Evolutionary conservation across 2,329 filamentous ascomycete species (phyloP).

Genomic region (Talaromyces amestolkiae): DNA sequence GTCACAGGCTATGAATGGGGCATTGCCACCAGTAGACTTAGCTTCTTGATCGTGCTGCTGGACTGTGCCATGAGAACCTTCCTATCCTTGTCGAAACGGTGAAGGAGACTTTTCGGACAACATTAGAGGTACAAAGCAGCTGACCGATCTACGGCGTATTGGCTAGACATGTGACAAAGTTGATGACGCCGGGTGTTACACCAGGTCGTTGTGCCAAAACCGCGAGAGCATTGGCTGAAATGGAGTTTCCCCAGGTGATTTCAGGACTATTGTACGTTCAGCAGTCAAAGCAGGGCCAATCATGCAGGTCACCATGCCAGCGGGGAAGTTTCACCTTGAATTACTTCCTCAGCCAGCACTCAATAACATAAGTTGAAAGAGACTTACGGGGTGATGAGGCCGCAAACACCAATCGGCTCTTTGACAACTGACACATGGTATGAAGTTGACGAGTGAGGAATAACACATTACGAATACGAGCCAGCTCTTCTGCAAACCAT

Average conservation of each 20-base stretch:
- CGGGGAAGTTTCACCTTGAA: slow-evolving; percentile 22
- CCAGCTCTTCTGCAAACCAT: slow-evolving; percentile 48
- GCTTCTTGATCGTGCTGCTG: slow-evolving; percentile 35
- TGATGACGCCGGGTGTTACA: slow-evolving; percentile 13
- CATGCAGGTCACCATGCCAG: slow-evolving; percentile 23
- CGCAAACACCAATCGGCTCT: slow-evolving; percentile 29
- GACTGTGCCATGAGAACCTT: slow-evolving; percentile 29
- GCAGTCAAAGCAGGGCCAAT: slow-evolving; percentile 29
- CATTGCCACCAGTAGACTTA: slow-evolving; percentile 44
- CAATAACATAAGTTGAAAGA: neutral
- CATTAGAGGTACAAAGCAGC: slow-evolving; percentile 77
- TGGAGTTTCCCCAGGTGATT: slow-evolving; percentile 77
- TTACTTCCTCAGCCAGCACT: neutral
- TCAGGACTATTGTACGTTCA: slow-evolving; percentile 22
- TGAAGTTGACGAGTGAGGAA: slow-evolving; percentile 28
- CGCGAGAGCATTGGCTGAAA: slow-evolving; percentile 66
- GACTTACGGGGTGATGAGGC: slow-evolving; percentile 23
- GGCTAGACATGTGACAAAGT: neutral
- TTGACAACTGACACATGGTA: slow-evolving; percentile 22
- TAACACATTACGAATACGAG: slow-evolving; percentile 50
- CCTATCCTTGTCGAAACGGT: slow-evolving; percentile 32
- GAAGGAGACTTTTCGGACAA: slow-evolving; percentile 71
- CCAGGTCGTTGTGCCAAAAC: slow-evolving; percentile 21
- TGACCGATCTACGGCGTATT: neutral
- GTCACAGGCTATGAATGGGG: slow-evolving; percentile 25